These are phyloP conservation scores for Tulasnella sp. DNA, from an alignment of 768 basidiomycete genomes.

Conservation along the genomic window DNA sequence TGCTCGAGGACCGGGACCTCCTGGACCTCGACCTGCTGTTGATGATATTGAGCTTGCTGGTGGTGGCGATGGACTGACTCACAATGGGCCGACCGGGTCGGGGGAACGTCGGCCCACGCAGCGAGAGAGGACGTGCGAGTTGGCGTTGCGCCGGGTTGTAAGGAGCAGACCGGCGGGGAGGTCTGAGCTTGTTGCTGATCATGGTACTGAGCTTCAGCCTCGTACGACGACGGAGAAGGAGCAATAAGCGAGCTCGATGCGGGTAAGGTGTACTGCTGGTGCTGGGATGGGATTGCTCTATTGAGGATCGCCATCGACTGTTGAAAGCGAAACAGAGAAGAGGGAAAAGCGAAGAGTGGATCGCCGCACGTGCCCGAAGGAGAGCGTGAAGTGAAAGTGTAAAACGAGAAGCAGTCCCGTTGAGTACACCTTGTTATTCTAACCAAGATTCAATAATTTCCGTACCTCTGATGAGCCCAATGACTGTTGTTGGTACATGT, in stretches of 20 bases:
- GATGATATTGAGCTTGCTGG: no score
- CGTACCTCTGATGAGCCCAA: not conserved
- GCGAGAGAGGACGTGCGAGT: no score
- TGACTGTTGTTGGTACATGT: not conserved
- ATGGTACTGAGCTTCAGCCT: not conserved
- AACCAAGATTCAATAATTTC: not conserved
- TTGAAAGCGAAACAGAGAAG: not conserved
- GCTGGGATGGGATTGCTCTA: not conserved
- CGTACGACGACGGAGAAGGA: not conserved
- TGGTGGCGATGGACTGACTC: no score
- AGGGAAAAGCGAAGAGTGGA: not conserved
- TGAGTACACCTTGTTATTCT: not conserved
- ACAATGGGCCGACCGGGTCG: no score
- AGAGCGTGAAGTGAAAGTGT: not conserved
- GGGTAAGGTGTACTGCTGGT: not conserved
- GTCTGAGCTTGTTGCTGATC: no score
- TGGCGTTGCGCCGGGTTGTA: no score
- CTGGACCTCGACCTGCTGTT: no score
- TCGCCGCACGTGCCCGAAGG: not conserved
- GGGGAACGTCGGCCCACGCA: no score
- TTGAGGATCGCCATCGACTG: not conserved
- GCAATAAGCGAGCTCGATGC: not conserved
- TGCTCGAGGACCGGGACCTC: no score
- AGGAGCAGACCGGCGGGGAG: no score
- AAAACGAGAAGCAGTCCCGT: not conserved